phyloP scores from a whole-genome alignment of 2,329 filamentous ascomycete species.

The Colletotrichum lupini region DNA sequence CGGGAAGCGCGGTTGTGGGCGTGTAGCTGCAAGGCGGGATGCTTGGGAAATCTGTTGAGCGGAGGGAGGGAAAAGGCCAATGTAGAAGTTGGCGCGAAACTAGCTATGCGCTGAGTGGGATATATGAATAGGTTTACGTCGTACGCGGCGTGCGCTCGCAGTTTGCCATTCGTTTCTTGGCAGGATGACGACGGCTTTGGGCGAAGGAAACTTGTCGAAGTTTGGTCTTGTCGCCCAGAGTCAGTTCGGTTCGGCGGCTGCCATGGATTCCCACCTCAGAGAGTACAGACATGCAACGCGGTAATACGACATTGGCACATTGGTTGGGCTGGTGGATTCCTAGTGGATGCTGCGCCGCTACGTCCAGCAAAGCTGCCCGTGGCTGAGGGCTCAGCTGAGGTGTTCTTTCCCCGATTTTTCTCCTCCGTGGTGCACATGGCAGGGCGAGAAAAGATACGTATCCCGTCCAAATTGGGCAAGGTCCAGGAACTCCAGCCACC shows the following conservation, averaged over 20 bases:
- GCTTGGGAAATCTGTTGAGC: slow-evolving; percentile 18
- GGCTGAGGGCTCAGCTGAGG: slow-evolving; percentile 35
- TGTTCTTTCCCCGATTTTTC: slow-evolving; percentile 21
- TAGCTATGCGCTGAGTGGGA: slow-evolving; percentile 5
- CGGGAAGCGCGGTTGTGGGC: not conserved
- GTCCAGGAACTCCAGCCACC: slow-evolving; percentile 10
- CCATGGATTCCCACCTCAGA: slow-evolving; percentile 18
- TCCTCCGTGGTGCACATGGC: slow-evolving; percentile 13
- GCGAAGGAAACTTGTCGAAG: slow-evolving; percentile 26
- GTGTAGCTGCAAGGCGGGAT: slow-evolving; percentile 21
- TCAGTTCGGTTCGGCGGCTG: slow-evolving; percentile 16
- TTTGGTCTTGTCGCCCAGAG: slow-evolving; percentile 20
- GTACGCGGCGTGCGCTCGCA: slow-evolving; percentile 23
- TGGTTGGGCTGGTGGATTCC: slow-evolving; percentile 35
- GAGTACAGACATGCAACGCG: slow-evolving; percentile 7
- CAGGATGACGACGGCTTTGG: slow-evolving; percentile 33
- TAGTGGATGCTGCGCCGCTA: slow-evolving; percentile 35
- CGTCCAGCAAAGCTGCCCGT: slow-evolving; percentile 35
- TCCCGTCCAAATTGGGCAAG: not conserved
- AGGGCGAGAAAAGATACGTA: slow-evolving; percentile 9
- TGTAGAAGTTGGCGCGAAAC: slow-evolving; percentile 3
- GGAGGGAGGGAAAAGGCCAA: slow-evolving; percentile 11
- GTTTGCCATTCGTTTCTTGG: slow-evolving; percentile 24
- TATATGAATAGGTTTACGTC: slow-evolving; percentile 20
- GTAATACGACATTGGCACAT: slow-evolving; percentile 28